A percentile compares a stretch with the other conserved stretches of the same genome.
Conservation (phyloP, 371 early-diverging fungal species). For the Funneliformis caledonium region DNA sequence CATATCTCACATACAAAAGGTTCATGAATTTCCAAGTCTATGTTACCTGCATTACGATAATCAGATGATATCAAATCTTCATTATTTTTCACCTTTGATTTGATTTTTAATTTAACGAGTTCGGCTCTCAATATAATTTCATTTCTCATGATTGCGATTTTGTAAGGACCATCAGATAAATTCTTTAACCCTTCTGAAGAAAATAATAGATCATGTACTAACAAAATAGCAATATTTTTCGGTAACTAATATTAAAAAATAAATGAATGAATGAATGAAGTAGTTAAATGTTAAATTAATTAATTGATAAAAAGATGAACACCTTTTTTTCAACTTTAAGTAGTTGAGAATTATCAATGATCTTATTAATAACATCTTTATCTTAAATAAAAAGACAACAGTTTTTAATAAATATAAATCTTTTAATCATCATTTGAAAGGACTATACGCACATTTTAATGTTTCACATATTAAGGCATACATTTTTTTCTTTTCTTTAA, state of each 20-base stretch:
- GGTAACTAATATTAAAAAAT: conserved; percentile 6
- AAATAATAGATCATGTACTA: conserved; percentile 86
- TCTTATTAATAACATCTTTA: conserved; percentile 55
- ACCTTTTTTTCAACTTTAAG: conserved; percentile 62
- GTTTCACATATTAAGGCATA: conserved; percentile 93
- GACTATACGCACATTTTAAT: conserved; percentile 73
- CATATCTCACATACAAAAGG: neutral
- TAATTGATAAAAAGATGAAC: neutral
- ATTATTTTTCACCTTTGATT: conserved; percentile 62
- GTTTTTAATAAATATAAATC: neutral
- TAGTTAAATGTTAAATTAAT: conserved; percentile 9
- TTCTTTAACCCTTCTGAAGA: conserved; percentile 74
- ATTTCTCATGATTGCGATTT: conserved; percentile 69
- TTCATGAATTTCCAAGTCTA: conserved; percentile 34
- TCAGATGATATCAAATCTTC: conserved; percentile 73
- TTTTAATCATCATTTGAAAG: neutral
- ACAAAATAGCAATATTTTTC: conserved; percentile 57
- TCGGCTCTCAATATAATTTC: conserved; percentile 73
- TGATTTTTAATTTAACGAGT: conserved; percentile 75
- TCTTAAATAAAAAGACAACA: conserved; percentile 45
- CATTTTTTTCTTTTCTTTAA: conserved; percentile 82
- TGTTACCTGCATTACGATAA: conserved; percentile 55
- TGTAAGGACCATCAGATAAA: conserved; percentile 61
- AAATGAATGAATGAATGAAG: neutral
- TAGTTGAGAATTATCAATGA: conserved; percentile 61